Conservation (phyloP, 257 asterid species). For the Capsicum rhomboideum region DNA sequence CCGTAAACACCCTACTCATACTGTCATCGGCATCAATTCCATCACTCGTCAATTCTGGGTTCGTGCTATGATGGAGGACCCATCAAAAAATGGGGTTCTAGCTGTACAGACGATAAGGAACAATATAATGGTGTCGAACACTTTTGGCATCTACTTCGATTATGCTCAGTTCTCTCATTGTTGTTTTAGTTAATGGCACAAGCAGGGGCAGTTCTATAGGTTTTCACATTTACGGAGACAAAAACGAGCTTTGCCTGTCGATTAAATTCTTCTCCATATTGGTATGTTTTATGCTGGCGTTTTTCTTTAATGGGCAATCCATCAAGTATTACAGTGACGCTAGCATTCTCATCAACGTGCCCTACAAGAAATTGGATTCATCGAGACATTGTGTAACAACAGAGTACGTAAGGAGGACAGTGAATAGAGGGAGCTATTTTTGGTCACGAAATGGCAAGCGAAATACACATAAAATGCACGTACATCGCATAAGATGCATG, state of each 20-base stretch:
- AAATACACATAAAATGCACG: no score
- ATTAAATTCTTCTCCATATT: constrained; percentile 58
- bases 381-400: constrained; percentile 16
- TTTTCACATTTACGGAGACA: constrained; percentile 29
- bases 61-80: constrained; percentile 12
- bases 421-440: constrained; percentile 71
- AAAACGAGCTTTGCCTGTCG: constrained; percentile 34
- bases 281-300: constrained; percentile 60
- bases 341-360: constrained; percentile 81
- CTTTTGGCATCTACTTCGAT: constrained; percentile 77
- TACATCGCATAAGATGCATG: no score
- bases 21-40: no score
- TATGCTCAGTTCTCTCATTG: constrained; percentile 75
- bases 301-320: constrained; percentile 71
- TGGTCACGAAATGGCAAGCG: no score
- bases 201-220: constrained; percentile 7
- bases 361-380: constrained; percentile 11
- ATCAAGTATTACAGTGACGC: constrained; percentile 90
- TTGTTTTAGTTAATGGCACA: constrained; percentile 56
- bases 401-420: constrained; percentile 51
- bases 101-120: constrained; percentile 82
- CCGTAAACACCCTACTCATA: no score
- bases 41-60: no score
- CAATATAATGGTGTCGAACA: constrained; percentile 95
- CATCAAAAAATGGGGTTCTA: constrained; percentile 54